Base-by-base conservation (phyloP, 306 rosid species). In the Castanea mollissima region DNA sequence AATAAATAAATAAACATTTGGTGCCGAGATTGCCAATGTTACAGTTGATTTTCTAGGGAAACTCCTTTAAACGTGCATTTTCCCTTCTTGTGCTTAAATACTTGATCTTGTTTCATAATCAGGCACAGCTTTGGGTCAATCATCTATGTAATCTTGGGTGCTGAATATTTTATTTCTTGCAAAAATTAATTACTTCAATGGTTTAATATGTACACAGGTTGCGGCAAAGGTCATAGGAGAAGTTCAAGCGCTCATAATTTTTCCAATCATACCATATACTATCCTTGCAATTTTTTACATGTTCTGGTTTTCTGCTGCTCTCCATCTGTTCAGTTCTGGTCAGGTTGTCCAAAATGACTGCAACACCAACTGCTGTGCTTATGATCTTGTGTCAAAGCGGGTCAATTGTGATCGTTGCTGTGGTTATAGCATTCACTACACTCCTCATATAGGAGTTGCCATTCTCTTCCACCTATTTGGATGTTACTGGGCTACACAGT, bases 201-300 rank as follows among this genome's bases (percentile, higher is more conserved):
- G 64, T 27, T 82, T 6, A 21, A 76, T 74, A 67, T 86, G 41
- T 74, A 63, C 41, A 70, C 87, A 93, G 98, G 98, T 94, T 75
- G 94, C 97, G 31, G 98, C 98, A 63, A 94, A 94, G 91, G 96
- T 92, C 82, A 92, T 94, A 35, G 94, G 98, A 82, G 98, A 94
- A 88, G 97, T 91, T 80, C 97, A 85, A 84, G 97, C 93, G 3
- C 94, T 94, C 78, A 90, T 90, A 65, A 83, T 90, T 71, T 94
- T 92, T 71, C 98, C 98, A 21, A 38, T 90, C 84, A 87, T 94
- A 73, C 98, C 98, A 60, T 92, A 86, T 78, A 78, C 86, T n/a
- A 82, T 92, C 86, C 96, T 94, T 83, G 97, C 94, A 21, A 80
- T 94, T 71, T 94, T 94, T 84, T 94, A 92, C 87, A 94, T 90